A percentile compares a stretch with the other conserved stretches of the same genome.
Evolutionary conservation across 1,139 yeast genomes (phyloP).

Genomic region (Komagataea norvegica): DNA sequence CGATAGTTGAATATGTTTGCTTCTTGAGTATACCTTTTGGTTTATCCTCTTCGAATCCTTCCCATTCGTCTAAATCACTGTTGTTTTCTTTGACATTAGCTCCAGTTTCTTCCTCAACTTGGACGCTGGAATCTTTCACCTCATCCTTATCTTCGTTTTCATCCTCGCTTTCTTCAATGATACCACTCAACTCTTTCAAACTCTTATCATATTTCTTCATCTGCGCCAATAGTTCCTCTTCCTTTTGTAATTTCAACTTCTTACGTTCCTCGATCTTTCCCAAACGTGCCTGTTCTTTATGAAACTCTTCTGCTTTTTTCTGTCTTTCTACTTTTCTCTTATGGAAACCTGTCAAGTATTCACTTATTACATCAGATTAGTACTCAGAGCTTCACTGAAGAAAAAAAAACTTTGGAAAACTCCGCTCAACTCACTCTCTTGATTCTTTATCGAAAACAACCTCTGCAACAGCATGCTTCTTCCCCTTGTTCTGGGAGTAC

Average conservation of each 20-base stretch:
- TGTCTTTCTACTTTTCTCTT: conserved; percentile 85
- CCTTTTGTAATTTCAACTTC: conserved; percentile 60
- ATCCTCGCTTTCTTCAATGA: conserved; percentile 25
- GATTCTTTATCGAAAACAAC: conserved; percentile 75
- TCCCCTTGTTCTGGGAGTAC: conserved; percentile 60
- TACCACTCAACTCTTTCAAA: conserved; percentile 40
- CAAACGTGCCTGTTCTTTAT: conserved; percentile 70
- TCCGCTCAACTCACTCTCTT: conserved; percentile 38
- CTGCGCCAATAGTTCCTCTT: conserved; percentile 58
- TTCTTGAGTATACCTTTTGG: conserved; percentile 36
- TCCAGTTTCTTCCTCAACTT: conserved; percentile 26
- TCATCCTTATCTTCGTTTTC: conserved; percentile 33
- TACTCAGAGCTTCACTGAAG: neutral
- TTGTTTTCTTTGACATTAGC: conserved; percentile 14
- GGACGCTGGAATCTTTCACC: conserved; percentile 18
- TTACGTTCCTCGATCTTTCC: conserved; percentile 75
- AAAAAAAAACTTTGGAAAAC: neutral
- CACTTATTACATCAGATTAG: conserved; percentile 31
- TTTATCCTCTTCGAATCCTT: conserved; percentile 35
- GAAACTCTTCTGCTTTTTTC: conserved; percentile 74
- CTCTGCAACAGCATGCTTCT: conserved; percentile 65
- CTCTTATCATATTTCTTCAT: conserved; percentile 54
- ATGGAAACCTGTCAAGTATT: conserved; percentile 91
- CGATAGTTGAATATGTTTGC: conserved; percentile 28
- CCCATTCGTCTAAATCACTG: conserved; percentile 35